A percentile compares a stretch with the other conserved stretches of the same genome.
Conservation (phyloP, 2,329 filamentous ascomycete species). For the Fusarium sublunatum region DNA sequence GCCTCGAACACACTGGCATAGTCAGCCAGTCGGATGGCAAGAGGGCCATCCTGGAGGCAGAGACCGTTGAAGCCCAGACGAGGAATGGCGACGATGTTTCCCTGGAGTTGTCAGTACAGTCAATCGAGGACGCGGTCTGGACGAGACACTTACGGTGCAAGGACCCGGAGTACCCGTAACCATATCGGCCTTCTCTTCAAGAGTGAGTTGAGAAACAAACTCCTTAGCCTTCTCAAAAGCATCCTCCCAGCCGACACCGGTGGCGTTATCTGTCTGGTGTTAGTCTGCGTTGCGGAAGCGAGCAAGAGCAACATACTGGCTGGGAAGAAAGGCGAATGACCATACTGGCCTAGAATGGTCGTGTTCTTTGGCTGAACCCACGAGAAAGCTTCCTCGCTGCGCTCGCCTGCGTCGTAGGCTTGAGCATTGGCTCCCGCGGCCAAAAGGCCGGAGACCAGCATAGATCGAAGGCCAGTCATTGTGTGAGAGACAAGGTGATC, state of each 20-base stretch:
- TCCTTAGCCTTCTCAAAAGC: constrained; percentile 53
- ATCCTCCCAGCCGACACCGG: constrained; percentile 52
- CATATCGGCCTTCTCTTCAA: constrained; percentile 50
- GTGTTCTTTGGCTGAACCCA: constrained; percentile 57
- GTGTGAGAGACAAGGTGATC: constrained; percentile 13
- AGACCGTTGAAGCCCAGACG: constrained; percentile 57
- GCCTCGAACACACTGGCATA: constrained; percentile 59
- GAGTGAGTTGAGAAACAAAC: constrained; percentile 46
- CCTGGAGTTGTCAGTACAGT: constrained; percentile 1
- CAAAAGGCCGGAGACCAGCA: constrained; percentile 55
- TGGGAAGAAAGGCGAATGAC: constrained; percentile 53
- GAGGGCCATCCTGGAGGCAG: constrained; percentile 55
- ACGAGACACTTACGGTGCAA: constrained; percentile 34
- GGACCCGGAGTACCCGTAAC: constrained; percentile 51
- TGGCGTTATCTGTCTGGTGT: constrained; percentile 50
- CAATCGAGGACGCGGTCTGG: too few species aligned
- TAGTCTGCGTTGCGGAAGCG: constrained; percentile 5
- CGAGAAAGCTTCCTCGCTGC: constrained; percentile 49
- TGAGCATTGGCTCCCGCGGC: constrained; percentile 45
- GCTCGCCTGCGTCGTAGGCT: constrained; percentile 40
- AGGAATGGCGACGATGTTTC: constrained; percentile 53
- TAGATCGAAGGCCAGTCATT: constrained; percentile 41
- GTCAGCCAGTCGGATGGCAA: constrained; percentile 50
- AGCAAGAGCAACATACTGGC: constrained; percentile 49
- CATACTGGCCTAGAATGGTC: constrained; percentile 54